Conservation (phyloP, 805 yeast species). For the Yamadazyma phyllophila region DNA sequence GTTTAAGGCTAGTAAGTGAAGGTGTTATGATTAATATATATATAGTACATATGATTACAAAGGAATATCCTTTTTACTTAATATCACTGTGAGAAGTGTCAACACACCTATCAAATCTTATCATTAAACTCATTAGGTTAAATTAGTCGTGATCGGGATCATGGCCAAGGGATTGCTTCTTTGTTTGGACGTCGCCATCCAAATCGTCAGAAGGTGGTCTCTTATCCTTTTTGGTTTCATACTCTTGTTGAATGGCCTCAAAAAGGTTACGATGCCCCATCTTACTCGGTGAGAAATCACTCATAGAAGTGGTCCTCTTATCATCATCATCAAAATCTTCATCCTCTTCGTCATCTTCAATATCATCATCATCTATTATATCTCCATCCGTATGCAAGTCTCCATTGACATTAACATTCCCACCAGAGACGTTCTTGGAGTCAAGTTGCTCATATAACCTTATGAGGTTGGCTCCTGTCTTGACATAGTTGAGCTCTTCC, state of each 20-base stretch:
- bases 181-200: not conserved
- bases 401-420: conserved; percentile 10
- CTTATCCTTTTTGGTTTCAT: conserved; percentile 4
- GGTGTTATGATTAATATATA: not conserved
- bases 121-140: conserved; percentile 5
- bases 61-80: not conserved
- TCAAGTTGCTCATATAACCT: conserved; percentile 12
- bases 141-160: conserved; percentile 2
- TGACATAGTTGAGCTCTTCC: conserved; percentile 27
- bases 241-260: conserved; percentile 7
- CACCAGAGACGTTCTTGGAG: not conserved
- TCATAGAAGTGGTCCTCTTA: not conserved
- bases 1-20: not conserved
- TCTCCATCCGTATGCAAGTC: conserved; percentile 12
- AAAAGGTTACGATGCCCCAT: conserved; percentile 5
- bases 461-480: conserved; percentile 27
- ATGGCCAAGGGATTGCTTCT: conserved; percentile 1
- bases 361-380: conserved; percentile 11
- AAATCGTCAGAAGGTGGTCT: conserved; percentile 1
- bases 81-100: not conserved
- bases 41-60: conserved; percentile 1
- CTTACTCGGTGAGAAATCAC: conserved; percentile 1
- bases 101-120: conserved; percentile 1
- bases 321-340: conserved; percentile 7
- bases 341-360: conserved; percentile 4